Conservation (phyloP, 257 asterid genomes). For the Nicotiana sylvestris region DNA sequence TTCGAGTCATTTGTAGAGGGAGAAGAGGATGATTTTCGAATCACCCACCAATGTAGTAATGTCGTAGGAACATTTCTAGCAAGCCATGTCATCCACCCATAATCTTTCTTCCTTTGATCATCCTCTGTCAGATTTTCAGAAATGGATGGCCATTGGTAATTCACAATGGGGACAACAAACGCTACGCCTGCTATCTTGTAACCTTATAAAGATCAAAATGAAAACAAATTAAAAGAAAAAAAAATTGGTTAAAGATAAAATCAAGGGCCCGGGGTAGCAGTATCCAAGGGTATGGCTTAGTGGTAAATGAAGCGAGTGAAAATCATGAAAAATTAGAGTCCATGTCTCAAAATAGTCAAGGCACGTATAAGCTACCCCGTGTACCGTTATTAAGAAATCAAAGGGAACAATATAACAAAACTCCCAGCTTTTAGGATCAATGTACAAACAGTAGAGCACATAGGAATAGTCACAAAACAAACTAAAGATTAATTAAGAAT, state of each 20-base stretch:
- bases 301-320: too few species aligned
- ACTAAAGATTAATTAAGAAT: neutral
- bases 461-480: neutral
- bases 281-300: too few species aligned
- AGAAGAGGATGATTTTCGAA: neutral
- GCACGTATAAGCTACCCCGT: too few species aligned
- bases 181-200: neutral
- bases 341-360: too few species aligned
- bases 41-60: slow-evolving; percentile 3
- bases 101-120: neutral
- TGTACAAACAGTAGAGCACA: too few species aligned
- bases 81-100: neutral
- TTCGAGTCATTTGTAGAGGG: neutral
- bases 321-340: too few species aligned
- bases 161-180: neutral
- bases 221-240: neutral
- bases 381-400: too few species aligned
- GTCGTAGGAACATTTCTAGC: neutral
- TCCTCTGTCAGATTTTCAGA: neutral
- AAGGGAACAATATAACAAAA: too few species aligned
- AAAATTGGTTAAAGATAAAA: too few species aligned
- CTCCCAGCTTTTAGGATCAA: too few species aligned
- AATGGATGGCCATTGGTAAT: neutral
- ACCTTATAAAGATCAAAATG: neutral
- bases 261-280: too few species aligned